phyloP scores from a whole-genome alignment of 148 eudicot species.

The Polygonum maritimum region DNA sequence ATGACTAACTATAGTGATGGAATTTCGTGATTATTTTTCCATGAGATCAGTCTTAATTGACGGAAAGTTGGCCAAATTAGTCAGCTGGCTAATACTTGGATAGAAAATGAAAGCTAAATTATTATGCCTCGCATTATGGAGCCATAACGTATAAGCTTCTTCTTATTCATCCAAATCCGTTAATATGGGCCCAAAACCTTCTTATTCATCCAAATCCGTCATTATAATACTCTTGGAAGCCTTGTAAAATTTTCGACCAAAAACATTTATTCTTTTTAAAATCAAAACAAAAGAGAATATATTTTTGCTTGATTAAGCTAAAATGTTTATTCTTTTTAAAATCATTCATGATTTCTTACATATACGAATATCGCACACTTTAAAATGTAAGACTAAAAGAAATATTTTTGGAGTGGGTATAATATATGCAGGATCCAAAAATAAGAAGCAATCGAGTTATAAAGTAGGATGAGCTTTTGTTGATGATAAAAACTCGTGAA shows the following conservation, averaged over 20 bases:
- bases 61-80: slow-evolving; percentile 1
- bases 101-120: not conserved
- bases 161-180: not conserved
- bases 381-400: too few species aligned
- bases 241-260: too few species aligned
- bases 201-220: too few species aligned
- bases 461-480: not conserved
- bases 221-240: too few species aligned
- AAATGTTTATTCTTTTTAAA: too few species aligned
- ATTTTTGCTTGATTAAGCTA: too few species aligned
- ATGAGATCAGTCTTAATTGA: not conserved
- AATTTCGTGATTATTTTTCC: not conserved
- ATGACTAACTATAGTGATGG: not conserved
- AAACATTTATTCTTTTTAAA: too few species aligned
- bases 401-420: too few species aligned
- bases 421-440: not conserved
- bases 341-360: too few species aligned
- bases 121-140: not conserved
- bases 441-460: not conserved
- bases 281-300: too few species aligned
- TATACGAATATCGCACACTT: too few species aligned
- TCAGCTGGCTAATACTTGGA: not conserved
- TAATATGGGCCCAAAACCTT: not conserved
- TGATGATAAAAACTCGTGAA: not conserved
- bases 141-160: not conserved